Percentiles rank a stretch among this genome's conserved stretches.
These are phyloP conservation scores for Graphium sp. DNA, from an alignment of 2,329 filamentous ascomycete genomes.

Conservation along the genomic window DNA sequence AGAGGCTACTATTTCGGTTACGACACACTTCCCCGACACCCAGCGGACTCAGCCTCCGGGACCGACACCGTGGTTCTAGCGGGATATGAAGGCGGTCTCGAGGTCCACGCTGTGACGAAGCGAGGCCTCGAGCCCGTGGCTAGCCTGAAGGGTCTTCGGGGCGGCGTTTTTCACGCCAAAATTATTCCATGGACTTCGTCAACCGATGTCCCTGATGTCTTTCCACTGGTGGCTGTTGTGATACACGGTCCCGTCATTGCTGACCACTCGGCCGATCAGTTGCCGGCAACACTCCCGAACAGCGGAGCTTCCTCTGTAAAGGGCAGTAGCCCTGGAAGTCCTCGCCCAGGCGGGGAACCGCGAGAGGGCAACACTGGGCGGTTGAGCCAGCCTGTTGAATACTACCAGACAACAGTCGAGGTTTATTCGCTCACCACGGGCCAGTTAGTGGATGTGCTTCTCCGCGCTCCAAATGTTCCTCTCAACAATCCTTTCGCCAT, in stretches of 20 bases:
- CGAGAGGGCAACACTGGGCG: slow-evolving; percentile 10
- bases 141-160: slow-evolving; percentile 59
- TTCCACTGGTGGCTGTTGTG: slow-evolving; percentile 64
- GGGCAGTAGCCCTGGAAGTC: slow-evolving; percentile 2
- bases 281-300: not conserved
- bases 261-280: slow-evolving; percentile 17
- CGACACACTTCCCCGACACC: slow-evolving; percentile 44
- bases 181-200: slow-evolving; percentile 51
- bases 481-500: slow-evolving; percentile 36
- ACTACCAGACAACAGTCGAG: slow-evolving; percentile 78
- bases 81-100: slow-evolving; percentile 65
- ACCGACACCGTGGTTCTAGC: slow-evolving; percentile 54
- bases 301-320: not conserved
- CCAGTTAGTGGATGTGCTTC: slow-evolving; percentile 53
- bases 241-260: slow-evolving; percentile 57
- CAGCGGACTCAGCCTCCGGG: slow-evolving; percentile 17
- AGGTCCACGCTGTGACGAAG: slow-evolving; percentile 58
- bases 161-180: slow-evolving; percentile 68
- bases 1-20: slow-evolving; percentile 69
- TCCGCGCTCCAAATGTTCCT: slow-evolving; percentile 48
- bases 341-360: slow-evolving; percentile 20
- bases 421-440: slow-evolving; percentile 73
- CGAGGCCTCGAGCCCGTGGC: slow-evolving; percentile 54
- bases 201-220: slow-evolving; percentile 24
- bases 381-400: slow-evolving; percentile 29